Evolutionary conservation across 345 rosid genomes (phyloP), one percentile per base, ranked within the genome.

Genomic region (Aquilaria malaccensis): DNA sequence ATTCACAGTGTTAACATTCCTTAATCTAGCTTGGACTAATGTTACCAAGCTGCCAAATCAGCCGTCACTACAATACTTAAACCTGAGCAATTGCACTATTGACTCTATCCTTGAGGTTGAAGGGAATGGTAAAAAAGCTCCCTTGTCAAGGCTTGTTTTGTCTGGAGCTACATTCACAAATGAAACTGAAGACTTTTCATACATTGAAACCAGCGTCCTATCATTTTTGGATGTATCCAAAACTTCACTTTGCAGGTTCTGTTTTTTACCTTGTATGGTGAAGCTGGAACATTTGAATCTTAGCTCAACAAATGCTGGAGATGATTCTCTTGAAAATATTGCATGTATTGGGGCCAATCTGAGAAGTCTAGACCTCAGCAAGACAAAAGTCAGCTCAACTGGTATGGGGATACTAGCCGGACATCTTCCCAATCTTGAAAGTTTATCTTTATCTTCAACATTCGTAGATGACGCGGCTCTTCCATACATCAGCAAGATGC

Each of bases 11-110:
- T 68, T 93, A 77, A 81, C 74, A 70, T 83, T 77, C 80, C 88
- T 93, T 58, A 81, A 72, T 81, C 79, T 89, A 65, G 96, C 87
- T 0, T 87, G 95, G 99, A 89, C 96, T 30, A 47, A 71, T 29
- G 81, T 90, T 56, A 77, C 95, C 43, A 69, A 64, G 52, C 66
- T 87, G 72, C 96, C 95, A 47, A 77, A 74, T 60, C 62, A 87
- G 62, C 67, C 82, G 33, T 76, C 83, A 53, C 85, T 93, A 54
- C 87, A 81, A 76, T 81, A 76, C 81, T 78, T 93, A 65, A 89
- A 85, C 74, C 75, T 90, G 90, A 89, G 90, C 65, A 81, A 83
- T 68, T 93, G 97, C 58, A 68, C 72, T 55, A 68, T 93, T 72
- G 63, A 79, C 66, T 79, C 87, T 61, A 15, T 81, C 58, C 69